These are phyloP conservation scores for Scortechinia acanthostroma DNA, from an alignment of 2,329 filamentous ascomycete species.

Conservation along the genomic window DNA sequence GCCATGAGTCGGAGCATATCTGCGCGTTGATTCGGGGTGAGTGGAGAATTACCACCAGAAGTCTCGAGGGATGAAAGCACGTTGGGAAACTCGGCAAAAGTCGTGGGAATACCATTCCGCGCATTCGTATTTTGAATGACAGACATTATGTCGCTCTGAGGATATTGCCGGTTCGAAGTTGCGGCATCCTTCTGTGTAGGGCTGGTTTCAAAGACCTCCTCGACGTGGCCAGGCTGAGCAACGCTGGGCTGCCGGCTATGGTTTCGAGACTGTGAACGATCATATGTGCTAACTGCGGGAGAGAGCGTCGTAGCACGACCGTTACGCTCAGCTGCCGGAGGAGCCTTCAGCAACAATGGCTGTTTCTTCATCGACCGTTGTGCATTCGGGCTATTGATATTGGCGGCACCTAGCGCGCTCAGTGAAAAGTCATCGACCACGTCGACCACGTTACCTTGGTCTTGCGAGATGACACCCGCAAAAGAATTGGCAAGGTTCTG, in stretches of 20 bases:
- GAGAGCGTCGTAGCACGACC: conserved; percentile 30
- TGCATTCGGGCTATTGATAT: conserved; percentile 20
- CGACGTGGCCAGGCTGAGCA: conserved; percentile 23
- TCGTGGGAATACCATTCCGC: conserved; percentile 22
- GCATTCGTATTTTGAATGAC: conserved; percentile 36
- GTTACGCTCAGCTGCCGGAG: conserved; percentile 7
- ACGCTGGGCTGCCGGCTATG: conserved; percentile 18
- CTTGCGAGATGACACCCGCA: conserved; percentile 62
- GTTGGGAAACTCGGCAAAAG: conserved; percentile 29
- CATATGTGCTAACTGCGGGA: conserved; percentile 35
- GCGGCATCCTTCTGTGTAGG: conserved; percentile 15
- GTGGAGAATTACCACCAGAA: conserved; percentile 27
- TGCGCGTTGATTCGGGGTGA: conserved; percentile 31
- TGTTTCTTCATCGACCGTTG: conserved; percentile 33
- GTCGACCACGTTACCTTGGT: conserved; percentile 42
- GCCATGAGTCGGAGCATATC: conserved; percentile 36
- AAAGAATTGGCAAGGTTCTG: conserved; percentile 82
- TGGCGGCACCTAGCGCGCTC: conserved; percentile 23
- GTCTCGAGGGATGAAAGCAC: conserved; percentile 31
- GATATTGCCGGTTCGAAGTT: conserved; percentile 9
- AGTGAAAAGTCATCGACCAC: conserved; percentile 36
- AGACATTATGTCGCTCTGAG: conserved; percentile 35
- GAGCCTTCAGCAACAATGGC: conserved; percentile 32
- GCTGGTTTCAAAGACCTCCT: conserved; percentile 29
- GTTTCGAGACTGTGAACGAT: conserved; percentile 25